Conservation (phyloP, 2,329 filamentous ascomycete genomes). For the Fusarium sp. region DNA sequence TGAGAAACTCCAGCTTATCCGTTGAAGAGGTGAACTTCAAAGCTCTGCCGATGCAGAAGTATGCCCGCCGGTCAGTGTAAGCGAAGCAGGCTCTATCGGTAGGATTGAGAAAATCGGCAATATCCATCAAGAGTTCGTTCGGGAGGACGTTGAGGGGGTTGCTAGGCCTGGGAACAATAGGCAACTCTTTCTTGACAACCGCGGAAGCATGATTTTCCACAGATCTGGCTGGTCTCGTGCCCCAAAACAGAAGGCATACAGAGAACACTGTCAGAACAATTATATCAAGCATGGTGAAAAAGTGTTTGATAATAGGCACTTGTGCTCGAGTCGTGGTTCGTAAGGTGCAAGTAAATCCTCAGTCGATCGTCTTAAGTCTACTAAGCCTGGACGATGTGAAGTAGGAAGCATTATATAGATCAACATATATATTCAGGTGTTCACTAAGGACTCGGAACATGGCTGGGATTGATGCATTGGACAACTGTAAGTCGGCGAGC, state of each 20-base stretch:
- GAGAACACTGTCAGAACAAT: background rate
- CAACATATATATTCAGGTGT: background rate
- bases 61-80: background rate
- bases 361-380: background rate
- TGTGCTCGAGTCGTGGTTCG: background rate
- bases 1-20: background rate
- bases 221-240: background rate
- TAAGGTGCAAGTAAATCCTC: background rate
- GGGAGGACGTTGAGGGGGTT: background rate
- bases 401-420: background rate
- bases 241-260: background rate
- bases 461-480: background rate
- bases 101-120: background rate
- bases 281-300: background rate
- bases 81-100: background rate
- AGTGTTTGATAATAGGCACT: background rate
- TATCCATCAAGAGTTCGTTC: background rate
- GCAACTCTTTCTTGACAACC: background rate
- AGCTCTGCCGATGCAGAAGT: background rate
- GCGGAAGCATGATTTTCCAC: background rate
- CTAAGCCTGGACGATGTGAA: background rate
- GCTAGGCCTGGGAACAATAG: background rate
- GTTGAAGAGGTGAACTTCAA: background rate
- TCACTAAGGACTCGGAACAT: background rate
- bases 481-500: background rate